Conservation (phyloP, 139 green algal genomes). For the Protoeuglena noctilucae region DNA sequence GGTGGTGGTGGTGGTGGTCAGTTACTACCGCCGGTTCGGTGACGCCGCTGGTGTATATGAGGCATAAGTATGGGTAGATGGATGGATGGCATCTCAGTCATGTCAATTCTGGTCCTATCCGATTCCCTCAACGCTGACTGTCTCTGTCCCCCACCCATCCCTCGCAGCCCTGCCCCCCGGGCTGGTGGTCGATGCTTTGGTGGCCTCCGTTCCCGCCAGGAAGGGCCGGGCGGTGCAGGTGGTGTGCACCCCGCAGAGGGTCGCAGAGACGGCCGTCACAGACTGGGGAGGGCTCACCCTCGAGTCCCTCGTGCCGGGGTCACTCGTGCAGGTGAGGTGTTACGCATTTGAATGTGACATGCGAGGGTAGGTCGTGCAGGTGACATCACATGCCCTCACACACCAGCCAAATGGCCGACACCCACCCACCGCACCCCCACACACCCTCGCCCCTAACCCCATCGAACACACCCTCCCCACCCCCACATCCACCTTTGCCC, state of each 20-base stretch:
- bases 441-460: neutral
- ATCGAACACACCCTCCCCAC: too few relatives aligned
- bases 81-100: neutral
- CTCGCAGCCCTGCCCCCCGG: slow-evolving; percentile 15
- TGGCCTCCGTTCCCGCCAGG: slow-evolving; percentile 5
- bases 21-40: neutral
- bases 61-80: neutral
- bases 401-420: neutral
- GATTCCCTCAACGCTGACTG: neutral
- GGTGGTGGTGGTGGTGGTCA: too few relatives aligned
- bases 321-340: slow-evolving; percentile 56
- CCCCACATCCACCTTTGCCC: too few relatives aligned
- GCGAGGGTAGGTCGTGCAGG: too few relatives aligned
- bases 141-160: neutral
- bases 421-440: too few relatives aligned
- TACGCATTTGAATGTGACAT: too few relatives aligned
- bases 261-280: slow-evolving; percentile 11
- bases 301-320: slow-evolving; percentile 39
- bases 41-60: neutral
- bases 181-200: neutral
- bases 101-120: neutral
- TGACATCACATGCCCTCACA: neutral
- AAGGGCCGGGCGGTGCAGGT: slow-evolving; percentile 17
- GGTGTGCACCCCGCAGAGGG: slow-evolving; percentile 7
- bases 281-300: slow-evolving; percentile 49